Evolutionary conservation across 768 basidiomycete species (phyloP).

Genomic region (Boletus insuetus): DNA sequence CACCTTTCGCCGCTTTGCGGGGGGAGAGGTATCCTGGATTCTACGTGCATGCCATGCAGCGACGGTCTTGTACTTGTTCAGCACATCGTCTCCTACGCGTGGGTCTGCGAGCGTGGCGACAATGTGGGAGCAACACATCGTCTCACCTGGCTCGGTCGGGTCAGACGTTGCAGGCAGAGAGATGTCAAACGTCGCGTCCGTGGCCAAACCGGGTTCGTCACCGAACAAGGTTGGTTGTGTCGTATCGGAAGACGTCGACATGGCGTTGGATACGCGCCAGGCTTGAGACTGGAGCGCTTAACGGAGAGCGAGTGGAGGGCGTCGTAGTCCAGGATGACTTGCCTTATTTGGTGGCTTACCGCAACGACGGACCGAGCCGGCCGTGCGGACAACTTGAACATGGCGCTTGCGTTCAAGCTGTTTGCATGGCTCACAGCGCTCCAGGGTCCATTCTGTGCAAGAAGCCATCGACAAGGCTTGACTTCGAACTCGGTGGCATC

Average conservation of each 20-base stretch:
- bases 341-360: constrained; percentile 13
- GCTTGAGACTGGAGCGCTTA: neutral
- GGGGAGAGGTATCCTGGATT: constrained; percentile 43
- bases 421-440: constrained; percentile 14
- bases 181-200: constrained; percentile 12
- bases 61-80: constrained; percentile 52
- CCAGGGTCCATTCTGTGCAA: neutral
- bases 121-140: constrained; percentile 41
- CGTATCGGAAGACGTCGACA: constrained; percentile 32
- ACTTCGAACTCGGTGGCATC: neutral
- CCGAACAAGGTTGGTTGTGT: constrained; percentile 31
- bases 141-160: constrained; percentile 4
- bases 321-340: neutral
- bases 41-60: constrained; percentile 54
- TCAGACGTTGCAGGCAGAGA: constrained; percentile 13
- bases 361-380: neutral
- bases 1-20: constrained; percentile 67
- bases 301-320: neutral
- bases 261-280: neutral
- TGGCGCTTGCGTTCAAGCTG: neutral
- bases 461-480: neutral
- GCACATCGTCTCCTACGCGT: constrained; percentile 23
- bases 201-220: constrained; percentile 16
- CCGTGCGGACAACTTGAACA: neutral
- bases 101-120: constrained; percentile 35